Evolutionary conservation across 2,329 filamentous ascomycete species (phyloP), one percentile per base, ranked within the genome.

Genomic region (Orbilia brochopaga): DNA sequence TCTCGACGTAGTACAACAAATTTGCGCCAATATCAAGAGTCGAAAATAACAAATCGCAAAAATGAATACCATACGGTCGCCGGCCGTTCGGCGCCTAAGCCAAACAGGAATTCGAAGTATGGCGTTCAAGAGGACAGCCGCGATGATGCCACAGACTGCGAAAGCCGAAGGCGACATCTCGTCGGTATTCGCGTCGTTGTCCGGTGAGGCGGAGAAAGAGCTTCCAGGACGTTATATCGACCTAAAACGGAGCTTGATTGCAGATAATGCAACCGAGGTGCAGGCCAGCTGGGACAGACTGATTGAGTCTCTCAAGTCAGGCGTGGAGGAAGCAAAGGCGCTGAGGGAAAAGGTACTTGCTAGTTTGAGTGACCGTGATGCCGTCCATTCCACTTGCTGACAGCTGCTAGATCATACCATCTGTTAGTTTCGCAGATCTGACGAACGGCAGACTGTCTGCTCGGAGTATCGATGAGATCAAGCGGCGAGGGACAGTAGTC

Each of bases 151-250:
- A 13, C 62, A 64, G 21, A 59, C 40, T 23, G 54, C 60, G 15
- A 86, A 86, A 74, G 82, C 83, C 42, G 84, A 86, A 74, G 86
- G 86, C 1, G 83, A 87, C 74, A 88, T 88, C 35, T 86, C 86
- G 0, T 85, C 86, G 57, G 80, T 85, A 0, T 88, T 88, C 65
- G 83, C 83, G 0, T 88, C 86, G 0, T 79, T 88, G 1, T 85
- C 85, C 0, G 84, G 84, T 0, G 77, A 76, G 1, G 76, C 79
- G 6, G 76, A 79, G 2, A 76, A 79, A 10, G 82, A 83, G 0
- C 80, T 88, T 0, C 85, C 86, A 0, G 80, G 83, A 66, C 80
- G 84, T 0, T 88, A 85, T 75, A 81, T 85, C 6, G 77, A 83
- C 21, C 79, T 87, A 10, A 88, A 88, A 75, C 78, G 80, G n/a